A percentile compares a stretch with the other conserved stretches of the same genome.
Evolutionary conservation across 2,329 filamentous ascomycete genomes (phyloP).

Genomic region (Penicillium sp.): DNA sequence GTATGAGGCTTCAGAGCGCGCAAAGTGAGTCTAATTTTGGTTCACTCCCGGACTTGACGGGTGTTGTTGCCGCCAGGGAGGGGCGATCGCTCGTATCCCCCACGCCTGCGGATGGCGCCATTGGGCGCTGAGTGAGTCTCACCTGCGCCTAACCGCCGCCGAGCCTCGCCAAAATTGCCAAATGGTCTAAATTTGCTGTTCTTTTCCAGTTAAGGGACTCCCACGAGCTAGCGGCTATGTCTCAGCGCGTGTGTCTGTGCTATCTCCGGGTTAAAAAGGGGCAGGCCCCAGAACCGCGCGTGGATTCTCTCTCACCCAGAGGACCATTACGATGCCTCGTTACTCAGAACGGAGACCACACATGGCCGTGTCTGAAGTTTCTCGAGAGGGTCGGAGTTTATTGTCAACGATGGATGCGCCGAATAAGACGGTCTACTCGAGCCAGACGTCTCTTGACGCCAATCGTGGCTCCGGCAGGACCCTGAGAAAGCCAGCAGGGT

Average conservation of each 20-base stretch:
- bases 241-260: background rate
- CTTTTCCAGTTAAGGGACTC: no score
- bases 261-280: background rate
- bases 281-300: background rate
- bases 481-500: conserved; percentile 7
- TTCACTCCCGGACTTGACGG: no score
- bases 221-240: no score
- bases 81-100: background rate
- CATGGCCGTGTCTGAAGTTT: background rate
- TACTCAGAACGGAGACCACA: background rate
- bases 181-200: background rate
- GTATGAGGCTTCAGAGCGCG: no score
- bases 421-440: background rate
- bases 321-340: background rate
- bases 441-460: background rate
- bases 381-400: background rate
- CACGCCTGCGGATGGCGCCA: background rate
- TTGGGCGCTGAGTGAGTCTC: background rate
- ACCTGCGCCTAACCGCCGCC: conserved; percentile 11
- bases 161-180: background rate
- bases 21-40: no score
- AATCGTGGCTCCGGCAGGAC: background rate
- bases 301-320: background rate
- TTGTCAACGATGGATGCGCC: background rate
- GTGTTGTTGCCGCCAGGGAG: background rate